These are phyloP conservation scores for Hypoxylon sp. DNA, from an alignment of 2,329 filamentous ascomycete species.

Conservation along the genomic window DNA sequence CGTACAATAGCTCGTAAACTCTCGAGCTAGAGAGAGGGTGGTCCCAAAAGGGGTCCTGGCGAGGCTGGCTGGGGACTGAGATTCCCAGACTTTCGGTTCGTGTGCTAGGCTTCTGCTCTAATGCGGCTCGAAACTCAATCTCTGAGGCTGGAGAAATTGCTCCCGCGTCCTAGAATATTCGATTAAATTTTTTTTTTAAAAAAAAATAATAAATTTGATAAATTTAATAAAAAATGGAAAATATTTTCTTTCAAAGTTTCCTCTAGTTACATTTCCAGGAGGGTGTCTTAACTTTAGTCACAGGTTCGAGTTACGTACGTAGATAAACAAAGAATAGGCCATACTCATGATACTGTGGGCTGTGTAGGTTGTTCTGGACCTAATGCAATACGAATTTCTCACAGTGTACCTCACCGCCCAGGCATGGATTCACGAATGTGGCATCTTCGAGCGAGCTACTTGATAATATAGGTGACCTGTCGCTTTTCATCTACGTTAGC, in stretches of 20 bases:
- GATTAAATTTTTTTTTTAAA: slow-evolving; percentile 39
- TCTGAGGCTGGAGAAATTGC: background rate
- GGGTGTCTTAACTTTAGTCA: slow-evolving; percentile 19
- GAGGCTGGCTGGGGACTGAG: slow-evolving; percentile 29
- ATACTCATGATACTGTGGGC: background rate
- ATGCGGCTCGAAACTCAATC: slow-evolving; percentile 37
- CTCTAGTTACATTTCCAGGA: slow-evolving; percentile 10
- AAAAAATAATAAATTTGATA: slow-evolving; percentile 10
- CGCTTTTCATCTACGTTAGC: slow-evolving; percentile 7
- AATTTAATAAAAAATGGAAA: slow-evolving; percentile 2
- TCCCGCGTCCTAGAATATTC: slow-evolving; percentile 10
- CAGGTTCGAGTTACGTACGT: slow-evolving; percentile 16
- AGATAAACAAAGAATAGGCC: slow-evolving; percentile 4
- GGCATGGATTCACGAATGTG: slow-evolving; percentile 15
- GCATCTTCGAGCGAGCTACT: slow-evolving; percentile 6
- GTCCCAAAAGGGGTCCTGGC: slow-evolving; percentile 19
- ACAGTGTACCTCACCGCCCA: background rate
- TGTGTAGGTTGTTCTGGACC: slow-evolving; percentile 1
- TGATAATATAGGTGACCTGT: slow-evolving; percentile 19
- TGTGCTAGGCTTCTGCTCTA: slow-evolving; percentile 20
- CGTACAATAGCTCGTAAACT: slow-evolving; percentile 20
- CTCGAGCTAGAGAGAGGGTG: slow-evolving; percentile 19
- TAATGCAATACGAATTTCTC: slow-evolving; percentile 11
- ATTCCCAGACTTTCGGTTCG: slow-evolving; percentile 37
- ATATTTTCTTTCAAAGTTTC: slow-evolving; percentile 21